phyloP scores from a whole-genome alignment of 805 yeast genomes.

The Candida fluviatilis region DNA sequence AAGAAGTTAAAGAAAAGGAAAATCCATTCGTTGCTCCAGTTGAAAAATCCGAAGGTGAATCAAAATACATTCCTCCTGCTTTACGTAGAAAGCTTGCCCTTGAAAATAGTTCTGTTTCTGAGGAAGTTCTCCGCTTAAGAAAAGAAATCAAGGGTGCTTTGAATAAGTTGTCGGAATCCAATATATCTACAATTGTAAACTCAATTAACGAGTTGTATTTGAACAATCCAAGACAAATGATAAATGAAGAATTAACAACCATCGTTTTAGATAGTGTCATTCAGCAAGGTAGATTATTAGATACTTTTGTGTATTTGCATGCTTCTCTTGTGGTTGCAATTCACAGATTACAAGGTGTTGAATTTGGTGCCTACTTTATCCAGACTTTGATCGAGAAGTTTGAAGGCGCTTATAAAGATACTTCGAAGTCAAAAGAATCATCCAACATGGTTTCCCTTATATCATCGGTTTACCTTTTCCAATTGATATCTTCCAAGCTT shows the following conservation, averaged over 20 bases:
- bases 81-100: conserved; percentile 52
- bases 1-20: conserved; percentile 36
- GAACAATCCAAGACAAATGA: conserved; percentile 72
- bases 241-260: conserved; percentile 63
- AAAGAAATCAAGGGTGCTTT: conserved; percentile 75
- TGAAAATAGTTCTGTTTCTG: conserved; percentile 30
- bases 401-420: conserved; percentile 36
- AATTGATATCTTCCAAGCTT: conserved; percentile 66
- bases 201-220: conserved; percentile 63
- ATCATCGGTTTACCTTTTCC: conserved; percentile 73
- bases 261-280: conserved; percentile 62
- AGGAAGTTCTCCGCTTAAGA: conserved; percentile 45
- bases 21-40: conserved; percentile 66
- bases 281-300: conserved; percentile 62
- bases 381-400: conserved; percentile 76
- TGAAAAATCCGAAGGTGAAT: conserved; percentile 20
- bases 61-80: conserved; percentile 82
- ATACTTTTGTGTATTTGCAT: conserved; percentile 74
- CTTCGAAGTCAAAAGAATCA: conserved; percentile 40
- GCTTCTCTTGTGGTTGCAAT: conserved; percentile 73
- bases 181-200: conserved; percentile 62
- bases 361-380: conserved; percentile 82
- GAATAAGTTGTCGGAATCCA: conserved; percentile 87
- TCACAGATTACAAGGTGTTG: conserved; percentile 76
- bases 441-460: conserved; percentile 70